Percentiles rank a stretch among this genome's conserved stretches.
phyloP scores from a whole-genome alignment of 2,329 filamentous ascomycete genomes.

The Zymoseptoria ardabiliae region DNA sequence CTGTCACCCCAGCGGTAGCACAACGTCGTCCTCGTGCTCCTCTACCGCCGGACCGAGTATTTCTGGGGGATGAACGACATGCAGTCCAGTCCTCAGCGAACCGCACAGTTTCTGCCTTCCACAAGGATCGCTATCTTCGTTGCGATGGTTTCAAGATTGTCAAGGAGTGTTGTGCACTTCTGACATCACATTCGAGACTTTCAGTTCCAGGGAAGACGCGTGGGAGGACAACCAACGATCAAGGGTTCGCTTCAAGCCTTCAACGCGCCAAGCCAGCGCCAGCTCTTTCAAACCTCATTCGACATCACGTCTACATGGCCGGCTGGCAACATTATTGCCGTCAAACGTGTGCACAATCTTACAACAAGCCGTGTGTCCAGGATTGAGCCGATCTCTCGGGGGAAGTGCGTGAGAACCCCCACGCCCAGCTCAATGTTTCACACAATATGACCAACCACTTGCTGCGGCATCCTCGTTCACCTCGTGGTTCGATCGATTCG shows the following conservation, averaged over 20 bases:
- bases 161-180: neutral
- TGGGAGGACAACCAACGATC: neutral
- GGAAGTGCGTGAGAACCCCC: neutral
- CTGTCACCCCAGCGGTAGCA: neutral
- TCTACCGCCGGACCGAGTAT: neutral
- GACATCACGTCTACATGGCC: neutral
- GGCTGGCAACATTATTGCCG: neutral
- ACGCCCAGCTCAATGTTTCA: neutral
- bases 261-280: neutral
- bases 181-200: neutral
- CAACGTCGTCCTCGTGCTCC: neutral
- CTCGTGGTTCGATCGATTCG: neutral
- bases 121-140: neutral
- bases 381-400: neutral
- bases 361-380: neutral
- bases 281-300: neutral
- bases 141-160: neutral
- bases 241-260: neutral
- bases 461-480: neutral
- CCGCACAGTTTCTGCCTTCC: neutral
- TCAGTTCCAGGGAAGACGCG: neutral
- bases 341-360: neutral
- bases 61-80: neutral
- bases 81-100: neutral
- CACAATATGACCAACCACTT: neutral